Percentiles rank a stretch among this genome's conserved stretches.
phyloP scores from a whole-genome alignment of 1,139 yeast genomes.

The Kodamaea ohmeri region DNA sequence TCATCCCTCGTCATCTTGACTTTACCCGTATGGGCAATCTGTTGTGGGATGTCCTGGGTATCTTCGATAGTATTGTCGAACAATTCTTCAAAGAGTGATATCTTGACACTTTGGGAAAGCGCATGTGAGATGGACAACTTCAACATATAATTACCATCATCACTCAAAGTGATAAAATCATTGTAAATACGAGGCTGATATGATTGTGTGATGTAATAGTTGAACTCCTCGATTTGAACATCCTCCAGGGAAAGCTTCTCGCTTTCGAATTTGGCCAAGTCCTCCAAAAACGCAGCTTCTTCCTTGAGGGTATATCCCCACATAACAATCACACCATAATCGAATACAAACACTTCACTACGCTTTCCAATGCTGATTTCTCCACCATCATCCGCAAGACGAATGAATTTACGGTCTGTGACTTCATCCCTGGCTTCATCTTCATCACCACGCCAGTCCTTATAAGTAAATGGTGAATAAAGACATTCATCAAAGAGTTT shows the following conservation, averaged over 20 bases:
- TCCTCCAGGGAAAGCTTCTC: constrained; percentile 90
- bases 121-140: constrained; percentile 90
- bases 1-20: constrained; percentile 92
- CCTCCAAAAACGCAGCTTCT: constrained; percentile 78
- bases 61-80: constrained; percentile 96
- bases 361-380: constrained; percentile 80
- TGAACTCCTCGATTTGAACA: constrained; percentile 89
- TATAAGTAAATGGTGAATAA: constrained; percentile 83
- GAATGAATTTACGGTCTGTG: constrained; percentile 46
- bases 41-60: constrained; percentile 95
- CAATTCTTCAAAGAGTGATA: constrained; percentile 89
- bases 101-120: constrained; percentile 88
- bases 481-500: constrained; percentile 90
- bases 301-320: constrained; percentile 92
- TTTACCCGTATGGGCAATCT: constrained; percentile 90
- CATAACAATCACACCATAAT: constrained; percentile 89
- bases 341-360: constrained; percentile 83
- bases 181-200: constrained; percentile 95
- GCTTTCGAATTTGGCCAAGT: constrained; percentile 81
- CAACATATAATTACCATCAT: constrained; percentile 86
- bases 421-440: constrained; percentile 7
- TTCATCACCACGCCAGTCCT: constrained; percentile 62
- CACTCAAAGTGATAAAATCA: constrained; percentile 89
- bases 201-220: constrained; percentile 86
- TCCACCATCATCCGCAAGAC: constrained; percentile 92